Base-by-base conservation (phyloP, 768 basidiomycete genomes). In the Serendipita sp. region DNA sequence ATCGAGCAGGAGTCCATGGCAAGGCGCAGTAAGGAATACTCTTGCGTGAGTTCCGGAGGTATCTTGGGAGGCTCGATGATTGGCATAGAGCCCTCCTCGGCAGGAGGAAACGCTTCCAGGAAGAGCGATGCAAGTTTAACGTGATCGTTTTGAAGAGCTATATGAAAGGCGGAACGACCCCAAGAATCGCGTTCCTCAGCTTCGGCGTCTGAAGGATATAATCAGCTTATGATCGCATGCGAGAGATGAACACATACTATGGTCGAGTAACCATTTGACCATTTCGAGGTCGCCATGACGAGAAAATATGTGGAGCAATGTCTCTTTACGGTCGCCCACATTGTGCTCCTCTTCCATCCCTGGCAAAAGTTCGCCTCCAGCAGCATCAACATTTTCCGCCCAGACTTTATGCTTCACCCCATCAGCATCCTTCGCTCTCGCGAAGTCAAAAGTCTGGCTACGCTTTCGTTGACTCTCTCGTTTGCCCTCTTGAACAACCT, bases 331-430 rank as follows among this genome's bases (percentile, higher is more conserved):
- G 63, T 75, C 48, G 16, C 46, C 63, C 44, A 45, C 45, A 3
- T 62, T 62, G 45, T 35, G 51, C n/a, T 65, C 65, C 32, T 35
- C 76, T 51, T 80, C 79, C 68, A 80, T 80, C 24, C 82, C 83
- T 63, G 72, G 68, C 69, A 81, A 83, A 64, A 85, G 73, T 75
- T 89, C 87, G 35, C 85, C 84, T 56, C 87, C 88, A 7, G 82
- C 77, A 45, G 86, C 83, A 72, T 88, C 86, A 65, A 89, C 85
- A 37, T 74, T 66, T 51, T 86, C 79, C 74, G 87, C 86, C 80
- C 81, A 87, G 24, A 89, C 73, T 34, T 82, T 83, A 67, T 81
- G 80, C 74, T 81, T 83, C 63, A 88, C 87, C 58, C 73, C 73
- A 5, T 73, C 78, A 16, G 73, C 69, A 41, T 86, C 76, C 10